Percentiles rank a stretch among this genome's conserved stretches.
Conservation (phyloP, 2,329 filamentous ascomycete species). For the Sclerotinia minor region DNA sequence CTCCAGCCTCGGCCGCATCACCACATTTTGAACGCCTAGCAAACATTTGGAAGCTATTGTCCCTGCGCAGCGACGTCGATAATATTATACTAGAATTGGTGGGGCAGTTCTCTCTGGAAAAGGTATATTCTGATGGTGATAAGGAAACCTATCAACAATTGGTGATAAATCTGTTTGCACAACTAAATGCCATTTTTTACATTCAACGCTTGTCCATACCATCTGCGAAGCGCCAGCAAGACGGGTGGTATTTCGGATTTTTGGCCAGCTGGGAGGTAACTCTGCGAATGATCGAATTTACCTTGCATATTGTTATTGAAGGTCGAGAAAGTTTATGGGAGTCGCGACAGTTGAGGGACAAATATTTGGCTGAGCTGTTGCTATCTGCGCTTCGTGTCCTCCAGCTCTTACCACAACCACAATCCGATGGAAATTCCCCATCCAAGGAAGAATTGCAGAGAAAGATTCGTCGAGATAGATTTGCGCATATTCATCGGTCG, state of each 20-base stretch:
- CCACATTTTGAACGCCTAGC: conserved; percentile 44
- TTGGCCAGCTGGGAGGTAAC: conserved; percentile 47
- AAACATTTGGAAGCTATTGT: conserved; percentile 44
- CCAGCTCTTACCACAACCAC: conserved; percentile 44
- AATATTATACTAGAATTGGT: conserved; percentile 47
- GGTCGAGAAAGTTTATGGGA: conserved; percentile 35
- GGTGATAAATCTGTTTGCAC: conserved; percentile 43
- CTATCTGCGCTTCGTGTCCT: conserved; percentile 45
- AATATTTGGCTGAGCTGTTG: conserved; percentile 45
- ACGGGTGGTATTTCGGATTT: conserved; percentile 45
- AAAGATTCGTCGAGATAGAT: conserved; percentile 45
- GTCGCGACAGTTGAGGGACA: conserved; percentile 40
- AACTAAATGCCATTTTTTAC: conserved; percentile 46
- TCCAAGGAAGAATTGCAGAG: conserved; percentile 37
- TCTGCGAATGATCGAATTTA: conserved; percentile 44
- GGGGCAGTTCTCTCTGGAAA: conserved; percentile 47
- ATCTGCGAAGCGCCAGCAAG: conserved; percentile 40
- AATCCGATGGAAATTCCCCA: conserved; percentile 30
- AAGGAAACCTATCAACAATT: conserved; percentile 44
- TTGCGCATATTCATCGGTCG: conserved; percentile 44
- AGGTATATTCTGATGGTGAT: conserved; percentile 44
- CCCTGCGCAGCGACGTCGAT: conserved; percentile 46
- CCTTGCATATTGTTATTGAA: conserved; percentile 42
- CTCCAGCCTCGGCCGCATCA: conserved; percentile 41
- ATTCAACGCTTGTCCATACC: conserved; percentile 47